Base-by-base conservation (phyloP, 768 basidiomycete genomes). In the Leccinum variicolor region DNA sequence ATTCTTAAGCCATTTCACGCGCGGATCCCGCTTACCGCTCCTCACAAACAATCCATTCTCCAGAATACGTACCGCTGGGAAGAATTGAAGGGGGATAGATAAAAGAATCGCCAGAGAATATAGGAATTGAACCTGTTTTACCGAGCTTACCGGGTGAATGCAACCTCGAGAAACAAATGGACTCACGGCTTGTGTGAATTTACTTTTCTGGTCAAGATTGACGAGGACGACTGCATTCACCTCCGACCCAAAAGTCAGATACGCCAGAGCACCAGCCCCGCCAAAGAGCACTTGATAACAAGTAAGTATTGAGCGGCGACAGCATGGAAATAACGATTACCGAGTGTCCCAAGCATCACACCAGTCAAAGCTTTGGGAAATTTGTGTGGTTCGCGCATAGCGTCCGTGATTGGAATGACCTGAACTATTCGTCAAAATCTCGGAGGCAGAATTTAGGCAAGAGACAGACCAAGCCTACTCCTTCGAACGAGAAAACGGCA, bases 401-500 rank as follows among this genome's bases (percentile, higher is more conserved):
- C 87, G 69, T 99, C 95, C 13, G 92, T 93, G 66, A 99, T 97
- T 19, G 97, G 97, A 60, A 99, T 92, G 61, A 99, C 78, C 82
- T 89, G 68, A n/a, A 61, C 33, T 14, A 3, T 21, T 21, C 48
- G 57, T 64, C 53, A 59, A 36, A 47, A 50, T 23, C 11, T 26
- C 25, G 6, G 31, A 45, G 19, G 29, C 26, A 13, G 6, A 34
- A 26, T 34, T 25, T 17, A 13, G 28, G n/a, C 46, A 43, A 26
- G 28, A 29, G 53, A 72, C 84, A 63, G 63, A 90, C 88, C 74
- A 98, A 77, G 50, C 96, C 97, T 63, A 99, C 93, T 9, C 96
- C 96, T 73, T 99, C 96, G 65, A 98, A 99, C 1, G 97, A 93
- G 73, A 98, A 98, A 29, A 98, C 96, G 3, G 97, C 96, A 23